These are phyloP conservation scores for Rhynchosporium secalis DNA, from an alignment of 2,329 filamentous ascomycete genomes.

Conservation along the genomic window DNA sequence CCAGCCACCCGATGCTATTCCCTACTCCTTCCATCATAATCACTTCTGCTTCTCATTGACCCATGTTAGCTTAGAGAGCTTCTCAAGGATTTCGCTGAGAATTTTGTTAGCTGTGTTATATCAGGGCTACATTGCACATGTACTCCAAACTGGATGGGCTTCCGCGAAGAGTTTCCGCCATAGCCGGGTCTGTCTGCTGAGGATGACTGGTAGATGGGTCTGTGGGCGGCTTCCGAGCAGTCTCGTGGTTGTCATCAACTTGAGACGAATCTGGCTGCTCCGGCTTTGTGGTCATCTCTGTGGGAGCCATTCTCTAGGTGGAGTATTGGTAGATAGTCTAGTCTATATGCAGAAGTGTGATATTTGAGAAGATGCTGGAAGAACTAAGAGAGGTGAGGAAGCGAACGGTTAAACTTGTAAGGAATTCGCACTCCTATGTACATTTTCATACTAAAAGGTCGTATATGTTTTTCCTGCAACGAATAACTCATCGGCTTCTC, in stretches of 20 bases:
- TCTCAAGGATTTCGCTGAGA: not conserved
- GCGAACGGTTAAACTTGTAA: constrained; percentile 13
- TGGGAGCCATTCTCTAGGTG: not conserved
- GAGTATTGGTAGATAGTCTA: not conserved
- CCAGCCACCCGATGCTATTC: not conserved
- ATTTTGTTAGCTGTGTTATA: constrained; percentile 4
- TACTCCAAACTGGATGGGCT: constrained; percentile 8
- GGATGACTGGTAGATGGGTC: constrained; percentile 13
- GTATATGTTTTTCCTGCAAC: not conserved
- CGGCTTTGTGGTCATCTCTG: not conserved
- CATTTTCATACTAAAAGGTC: not conserved
- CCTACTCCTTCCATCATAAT: not conserved
- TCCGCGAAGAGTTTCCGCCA: constrained; percentile 16
- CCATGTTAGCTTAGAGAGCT: not conserved
- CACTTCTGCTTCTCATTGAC: not conserved
- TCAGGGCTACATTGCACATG: constrained; percentile 1
- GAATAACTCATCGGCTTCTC: not conserved
- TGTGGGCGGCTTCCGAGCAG: not conserved
- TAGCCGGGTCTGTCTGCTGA: constrained; percentile 21
- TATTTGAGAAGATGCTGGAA: not conserved
- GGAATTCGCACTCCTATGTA: constrained; percentile 2
- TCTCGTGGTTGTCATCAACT: not conserved
- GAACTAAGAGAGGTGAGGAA: constrained; percentile 11
- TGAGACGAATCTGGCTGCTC: not conserved
- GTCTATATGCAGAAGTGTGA: constrained; percentile 2